These are phyloP conservation scores for Lachancea mirantina DNA, from an alignment of 805 yeast genomes.

Conservation along the genomic window DNA sequence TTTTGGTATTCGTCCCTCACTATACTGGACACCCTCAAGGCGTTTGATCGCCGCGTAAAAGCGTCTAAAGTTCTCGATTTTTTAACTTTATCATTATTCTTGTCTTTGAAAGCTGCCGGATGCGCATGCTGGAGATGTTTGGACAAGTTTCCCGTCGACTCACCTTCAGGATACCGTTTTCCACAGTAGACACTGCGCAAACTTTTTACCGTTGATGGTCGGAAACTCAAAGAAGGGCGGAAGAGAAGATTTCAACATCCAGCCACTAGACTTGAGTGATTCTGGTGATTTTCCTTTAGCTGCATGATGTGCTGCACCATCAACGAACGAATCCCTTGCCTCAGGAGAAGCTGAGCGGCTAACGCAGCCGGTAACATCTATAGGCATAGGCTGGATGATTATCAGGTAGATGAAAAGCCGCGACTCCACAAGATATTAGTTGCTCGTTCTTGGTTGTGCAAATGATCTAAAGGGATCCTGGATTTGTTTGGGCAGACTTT, in stretches of 20 bases:
- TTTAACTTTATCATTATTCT: neutral
- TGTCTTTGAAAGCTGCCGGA: slow-evolving; percentile 1
- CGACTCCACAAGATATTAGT: no score
- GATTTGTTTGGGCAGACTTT: no score
- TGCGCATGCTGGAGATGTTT: slow-evolving; percentile 1
- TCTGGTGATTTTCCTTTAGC: no score
- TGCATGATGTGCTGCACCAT: no score
- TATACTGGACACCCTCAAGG: neutral
- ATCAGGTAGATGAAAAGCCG: no score
- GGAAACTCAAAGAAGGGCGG: slow-evolving; percentile 1
- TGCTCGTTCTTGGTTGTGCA: no score
- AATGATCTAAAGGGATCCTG: no score
- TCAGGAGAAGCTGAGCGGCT: no score
- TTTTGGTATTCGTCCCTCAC: neutral
- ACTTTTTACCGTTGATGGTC: neutral
- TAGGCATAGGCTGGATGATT: no score
- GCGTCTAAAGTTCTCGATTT: neutral
- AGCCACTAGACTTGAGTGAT: no score
- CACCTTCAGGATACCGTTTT: slow-evolving; percentile 1
- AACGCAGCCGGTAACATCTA: no score
- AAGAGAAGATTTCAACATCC: slow-evolving; percentile 3
- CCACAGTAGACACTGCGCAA: slow-evolving; percentile 3
- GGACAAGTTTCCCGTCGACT: slow-evolving; percentile 3
- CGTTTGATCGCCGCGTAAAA: neutral
- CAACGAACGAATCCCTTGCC: no score